A percentile compares a stretch with the other conserved stretches of the same genome.
Evolutionary conservation across 208 protist genomes (phyloP).

Genomic region (Trypanosoma boissoni): DNA sequence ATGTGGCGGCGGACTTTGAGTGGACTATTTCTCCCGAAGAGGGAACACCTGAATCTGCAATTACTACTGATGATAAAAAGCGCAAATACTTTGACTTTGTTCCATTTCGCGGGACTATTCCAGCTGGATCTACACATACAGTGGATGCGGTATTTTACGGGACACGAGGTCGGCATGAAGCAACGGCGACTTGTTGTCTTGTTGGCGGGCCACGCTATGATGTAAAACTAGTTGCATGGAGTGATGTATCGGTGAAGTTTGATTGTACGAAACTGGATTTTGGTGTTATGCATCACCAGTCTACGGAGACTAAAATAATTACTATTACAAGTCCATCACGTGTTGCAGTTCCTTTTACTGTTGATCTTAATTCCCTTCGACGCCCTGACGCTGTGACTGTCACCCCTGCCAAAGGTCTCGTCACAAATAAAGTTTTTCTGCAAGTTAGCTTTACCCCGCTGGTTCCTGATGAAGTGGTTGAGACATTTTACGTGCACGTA

Average conservation of each 20-base stretch:
- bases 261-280: conserved; percentile 90
- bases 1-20: conserved; percentile 64
- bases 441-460: conserved; percentile 74
- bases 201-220: conserved; percentile 89
- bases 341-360: conserved; percentile 81
- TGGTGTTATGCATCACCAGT: conserved; percentile 81
- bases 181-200: conserved; percentile 88
- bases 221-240: conserved; percentile 79
- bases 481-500: conserved; percentile 83
- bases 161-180: conserved; percentile 35
- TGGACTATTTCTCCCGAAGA: conserved; percentile 45
- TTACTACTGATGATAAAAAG: conserved; percentile 1
- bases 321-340: conserved; percentile 88
- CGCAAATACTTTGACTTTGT: conserved; percentile 91
- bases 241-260: conserved; percentile 68
- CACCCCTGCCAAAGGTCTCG: conserved; percentile 60
- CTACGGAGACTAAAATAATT: conserved; percentile 60
- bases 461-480: conserved; percentile 82
- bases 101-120: conserved; percentile 88
- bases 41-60: conserved; percentile 2
- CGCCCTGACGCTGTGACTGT: conserved; percentile 64
- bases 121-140: conserved; percentile 63
- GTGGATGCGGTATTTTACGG: conserved; percentile 93
- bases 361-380: conserved; percentile 53
- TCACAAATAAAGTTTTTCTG: conserved; percentile 72